Conservation (phyloP, 2,329 filamentous ascomycete species). For the Fusarium algeriense region DNA sequence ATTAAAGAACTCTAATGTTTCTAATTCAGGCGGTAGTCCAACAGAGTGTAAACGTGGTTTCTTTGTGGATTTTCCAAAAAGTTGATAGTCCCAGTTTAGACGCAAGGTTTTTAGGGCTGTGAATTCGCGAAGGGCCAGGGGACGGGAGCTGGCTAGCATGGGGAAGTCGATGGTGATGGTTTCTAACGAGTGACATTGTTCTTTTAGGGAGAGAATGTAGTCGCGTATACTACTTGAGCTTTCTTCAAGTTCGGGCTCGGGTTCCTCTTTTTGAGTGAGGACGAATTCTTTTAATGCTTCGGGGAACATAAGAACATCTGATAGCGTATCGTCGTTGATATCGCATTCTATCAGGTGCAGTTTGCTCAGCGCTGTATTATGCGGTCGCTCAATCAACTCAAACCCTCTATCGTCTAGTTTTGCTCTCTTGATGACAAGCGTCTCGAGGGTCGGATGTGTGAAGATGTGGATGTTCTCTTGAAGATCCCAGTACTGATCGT, state of each 20-base stretch:
- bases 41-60: constrained; percentile 61
- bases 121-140: constrained; percentile 60
- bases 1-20: constrained; percentile 61
- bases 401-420: constrained; percentile 62
- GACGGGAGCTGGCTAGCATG: constrained; percentile 54
- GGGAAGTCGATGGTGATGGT: constrained; percentile 61
- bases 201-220: constrained; percentile 59
- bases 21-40: constrained; percentile 60
- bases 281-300: constrained; percentile 60
- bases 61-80: constrained; percentile 60
- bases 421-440: constrained; percentile 58
- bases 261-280: constrained; percentile 59
- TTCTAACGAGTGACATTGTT: constrained; percentile 57
- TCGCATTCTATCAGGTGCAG: constrained; percentile 64
- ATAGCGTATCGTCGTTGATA: constrained; percentile 59
- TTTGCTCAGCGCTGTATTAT: constrained; percentile 58
- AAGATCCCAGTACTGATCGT: constrained; percentile 62
- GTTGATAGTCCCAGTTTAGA: constrained; percentile 62
- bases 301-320: constrained; percentile 57
- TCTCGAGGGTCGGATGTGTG: constrained; percentile 62
- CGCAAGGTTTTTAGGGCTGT: constrained; percentile 55
- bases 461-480: constrained; percentile 66
- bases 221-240: constrained; percentile 61
- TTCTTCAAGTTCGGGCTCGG: constrained; percentile 59
- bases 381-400: constrained; percentile 61